phyloP scores from a whole-genome alignment of 2,329 filamentous ascomycete genomes.

The Monosporascus ibericus region DNA sequence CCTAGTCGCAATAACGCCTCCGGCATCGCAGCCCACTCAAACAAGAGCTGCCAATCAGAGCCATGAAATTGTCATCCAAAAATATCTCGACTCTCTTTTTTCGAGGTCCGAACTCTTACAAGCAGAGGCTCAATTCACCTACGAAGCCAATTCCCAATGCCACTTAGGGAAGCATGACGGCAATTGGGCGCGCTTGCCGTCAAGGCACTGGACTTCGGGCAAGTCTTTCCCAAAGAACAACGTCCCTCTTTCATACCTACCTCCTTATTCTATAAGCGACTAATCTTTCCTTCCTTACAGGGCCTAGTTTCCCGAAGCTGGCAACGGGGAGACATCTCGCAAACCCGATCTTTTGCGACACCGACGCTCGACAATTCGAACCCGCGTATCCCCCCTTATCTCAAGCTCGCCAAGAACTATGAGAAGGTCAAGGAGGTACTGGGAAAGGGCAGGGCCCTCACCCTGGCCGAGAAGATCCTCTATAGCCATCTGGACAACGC shows the following conservation, averaged over 20 bases:
- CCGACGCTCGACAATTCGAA: conserved; percentile 25
- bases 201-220: conserved; percentile 24
- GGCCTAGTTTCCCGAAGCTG: conserved; percentile 18
- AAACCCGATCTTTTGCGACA: conserved; percentile 26
- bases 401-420: conserved; percentile 57
- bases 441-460: conserved; percentile 53
- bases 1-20: not conserved
- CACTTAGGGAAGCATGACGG: conserved; percentile 25
- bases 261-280: not conserved
- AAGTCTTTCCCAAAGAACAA: conserved; percentile 4
- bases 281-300: conserved; percentile 11
- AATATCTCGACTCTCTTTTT: not conserved
- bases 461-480: conserved; percentile 94
- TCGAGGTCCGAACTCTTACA: not conserved
- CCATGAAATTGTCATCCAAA: not conserved
- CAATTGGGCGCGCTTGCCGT: conserved; percentile 24
- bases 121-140: not conserved
- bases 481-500: conserved; percentile 90
- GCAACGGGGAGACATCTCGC: conserved; percentile 13
- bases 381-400: conserved; percentile 61
- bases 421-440: conserved; percentile 54
- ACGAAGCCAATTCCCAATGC: conserved; percentile 20
- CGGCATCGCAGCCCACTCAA: not conserved
- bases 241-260: not conserved
- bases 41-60: not conserved